Percentiles rank a stretch among this genome's conserved stretches.
Evolutionary conservation across 352 stramenopile species (phyloP).

Genomic region (Phytophthora europaea): DNA sequence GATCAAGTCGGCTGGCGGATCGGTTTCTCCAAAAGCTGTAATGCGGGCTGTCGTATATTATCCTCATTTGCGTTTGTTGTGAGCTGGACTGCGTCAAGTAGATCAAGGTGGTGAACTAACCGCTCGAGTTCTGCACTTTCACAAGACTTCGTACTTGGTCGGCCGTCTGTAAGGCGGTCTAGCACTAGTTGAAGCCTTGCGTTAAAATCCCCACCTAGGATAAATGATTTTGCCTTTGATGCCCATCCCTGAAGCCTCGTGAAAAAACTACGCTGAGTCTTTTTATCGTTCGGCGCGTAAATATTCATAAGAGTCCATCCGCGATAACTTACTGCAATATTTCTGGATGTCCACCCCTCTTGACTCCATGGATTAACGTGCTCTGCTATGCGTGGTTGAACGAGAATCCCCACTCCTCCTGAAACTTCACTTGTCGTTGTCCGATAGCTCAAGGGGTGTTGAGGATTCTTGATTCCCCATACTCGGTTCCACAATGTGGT

Average conservation of each 20-base stretch:
- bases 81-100: not conserved
- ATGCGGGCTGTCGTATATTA: not conserved
- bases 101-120: not conserved
- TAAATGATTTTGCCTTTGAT: not conserved
- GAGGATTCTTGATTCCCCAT: not conserved
- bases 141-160: not conserved
- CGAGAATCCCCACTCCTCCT: not conserved
- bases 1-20: too few species aligned
- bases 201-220: slow-evolving; percentile 14
- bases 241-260: not conserved
- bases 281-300: slow-evolving; percentile 1
- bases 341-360: not conserved
- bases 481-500: not conserved
- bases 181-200: not conserved
- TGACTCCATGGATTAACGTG: not conserved
- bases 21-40: slow-evolving; percentile 8
- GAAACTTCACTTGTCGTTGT: not conserved
- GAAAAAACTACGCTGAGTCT: not conserved
- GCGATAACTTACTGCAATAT: not conserved
- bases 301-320: slow-evolving; percentile 6
- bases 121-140: not conserved
- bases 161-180: not conserved
- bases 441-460: slow-evolving; percentile 6
- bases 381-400: not conserved
- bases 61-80: slow-evolving; percentile 3